Conservation (phyloP, 2,329 filamentous ascomycete species). For the Thelonectria blattea region DNA sequence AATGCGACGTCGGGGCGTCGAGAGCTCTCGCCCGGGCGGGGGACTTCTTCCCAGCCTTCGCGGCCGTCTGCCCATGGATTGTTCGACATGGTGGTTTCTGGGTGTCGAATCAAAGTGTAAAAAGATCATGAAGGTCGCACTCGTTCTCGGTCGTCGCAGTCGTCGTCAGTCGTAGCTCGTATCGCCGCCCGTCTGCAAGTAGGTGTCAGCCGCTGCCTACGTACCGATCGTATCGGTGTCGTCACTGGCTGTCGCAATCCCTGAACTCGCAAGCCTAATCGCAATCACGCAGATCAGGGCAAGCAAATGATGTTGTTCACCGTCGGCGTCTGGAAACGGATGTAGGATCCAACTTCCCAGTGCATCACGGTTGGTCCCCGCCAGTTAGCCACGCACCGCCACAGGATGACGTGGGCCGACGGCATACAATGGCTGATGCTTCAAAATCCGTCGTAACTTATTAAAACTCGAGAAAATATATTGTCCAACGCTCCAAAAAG, state of each 20-base stretch:
- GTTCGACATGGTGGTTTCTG: slow-evolving; percentile 21
- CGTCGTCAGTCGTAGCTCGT: not conserved
- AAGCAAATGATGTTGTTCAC: slow-evolving; percentile 4
- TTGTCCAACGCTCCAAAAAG: slow-evolving; percentile 37
- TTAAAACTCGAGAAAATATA: slow-evolving; percentile 16
- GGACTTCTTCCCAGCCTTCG: slow-evolving; percentile 34
- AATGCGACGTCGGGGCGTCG: slow-evolving; percentile 40
- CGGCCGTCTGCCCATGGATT: slow-evolving; percentile 37
- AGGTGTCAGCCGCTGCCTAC: slow-evolving; percentile 1
- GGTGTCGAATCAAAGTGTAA: not conserved
- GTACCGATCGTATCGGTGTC: slow-evolving; percentile 30
- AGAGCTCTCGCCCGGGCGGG: slow-evolving; percentile 21
- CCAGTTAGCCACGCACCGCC: slow-evolving; percentile 34
- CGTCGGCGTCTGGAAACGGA: too few species aligned
- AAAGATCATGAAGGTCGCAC: slow-evolving; percentile 13
- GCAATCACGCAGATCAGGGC: not conserved
- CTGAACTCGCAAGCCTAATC: too few species aligned
- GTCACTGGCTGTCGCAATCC: slow-evolving; percentile 26
- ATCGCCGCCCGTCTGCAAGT: not conserved
- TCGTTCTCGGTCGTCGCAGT: too few species aligned
- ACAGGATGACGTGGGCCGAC: slow-evolving; percentile 36
- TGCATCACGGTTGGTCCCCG: slow-evolving; percentile 28
- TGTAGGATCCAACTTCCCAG: slow-evolving; percentile 11
- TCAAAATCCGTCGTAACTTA: slow-evolving; percentile 2
- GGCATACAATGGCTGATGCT: not conserved